Conservation (phyloP, 768 basidiomycete species). For the Lepiota venenata region DNA sequence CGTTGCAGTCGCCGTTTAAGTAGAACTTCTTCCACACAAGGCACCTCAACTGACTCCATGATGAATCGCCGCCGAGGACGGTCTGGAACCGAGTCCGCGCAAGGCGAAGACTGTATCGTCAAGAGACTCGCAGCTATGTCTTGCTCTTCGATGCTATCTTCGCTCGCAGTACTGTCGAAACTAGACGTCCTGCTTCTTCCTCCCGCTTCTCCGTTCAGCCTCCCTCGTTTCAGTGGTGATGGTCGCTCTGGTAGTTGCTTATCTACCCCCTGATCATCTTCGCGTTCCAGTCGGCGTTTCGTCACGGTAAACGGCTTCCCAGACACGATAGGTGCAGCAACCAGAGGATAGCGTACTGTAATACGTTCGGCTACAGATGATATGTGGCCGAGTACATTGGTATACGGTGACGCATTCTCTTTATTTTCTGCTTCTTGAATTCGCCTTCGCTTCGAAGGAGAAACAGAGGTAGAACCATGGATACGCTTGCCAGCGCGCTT, state of each 20-base stretch:
- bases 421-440: conserved; percentile 42
- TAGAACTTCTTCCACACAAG: conserved; percentile 5
- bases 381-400: conserved; percentile 13
- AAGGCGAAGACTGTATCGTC: neutral
- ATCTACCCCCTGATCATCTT: conserved; percentile 29
- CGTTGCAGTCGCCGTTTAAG: neutral
- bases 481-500: conserved; percentile 10
- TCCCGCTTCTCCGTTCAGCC: conserved; percentile 1
- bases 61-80: conserved; percentile 38
- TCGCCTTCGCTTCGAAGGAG: conserved; percentile 30
- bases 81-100: neutral
- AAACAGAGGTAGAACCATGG: conserved; percentile 13
- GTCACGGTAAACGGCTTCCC: neutral
- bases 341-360: conserved; percentile 30
- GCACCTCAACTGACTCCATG: conserved; percentile 43
- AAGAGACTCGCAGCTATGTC: conserved; percentile 15
- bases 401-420: conserved; percentile 53
- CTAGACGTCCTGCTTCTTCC: conserved; percentile 1
- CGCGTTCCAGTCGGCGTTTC: conserved; percentile 37
- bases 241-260: conserved; percentile 18
- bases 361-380: conserved; percentile 45
- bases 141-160: conserved; percentile 32
- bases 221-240: conserved; percentile 19
- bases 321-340: conserved; percentile 12
- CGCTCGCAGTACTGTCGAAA: conserved; percentile 12